These are phyloP conservation scores for Magnaporthiopsis rhizophila DNA, from an alignment of 2,329 filamentous ascomycete genomes.

Conservation along the genomic window DNA sequence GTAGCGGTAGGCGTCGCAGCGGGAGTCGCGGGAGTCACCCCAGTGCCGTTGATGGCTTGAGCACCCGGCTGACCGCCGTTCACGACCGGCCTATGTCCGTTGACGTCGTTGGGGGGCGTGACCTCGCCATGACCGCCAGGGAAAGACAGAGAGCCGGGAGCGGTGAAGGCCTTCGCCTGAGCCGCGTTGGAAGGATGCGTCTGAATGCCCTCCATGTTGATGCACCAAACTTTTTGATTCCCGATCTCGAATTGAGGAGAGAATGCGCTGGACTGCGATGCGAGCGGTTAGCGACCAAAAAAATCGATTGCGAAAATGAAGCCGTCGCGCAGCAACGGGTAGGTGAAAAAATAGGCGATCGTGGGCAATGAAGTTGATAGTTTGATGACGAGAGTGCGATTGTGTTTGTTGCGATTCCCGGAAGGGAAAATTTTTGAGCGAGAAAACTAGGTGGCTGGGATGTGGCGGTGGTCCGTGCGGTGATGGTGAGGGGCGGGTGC, in stretches of 20 bases:
- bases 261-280: constrained; percentile 19
- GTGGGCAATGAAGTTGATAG: constrained; percentile 5
- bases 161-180: constrained; percentile 94
- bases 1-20: constrained; percentile 82
- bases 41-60: constrained; percentile 59
- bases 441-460: too few species aligned
- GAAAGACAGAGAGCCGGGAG: constrained; percentile 85
- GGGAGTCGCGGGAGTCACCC: constrained; percentile 82
- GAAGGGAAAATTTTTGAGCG: too few species aligned
- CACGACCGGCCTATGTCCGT: constrained; percentile 33
- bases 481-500: background rate
- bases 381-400: too few species aligned
- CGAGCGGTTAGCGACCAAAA: background rate
- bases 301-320: background rate
- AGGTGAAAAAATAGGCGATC: constrained; percentile 4
- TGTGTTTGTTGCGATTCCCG: too few species aligned
- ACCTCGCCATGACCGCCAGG: constrained; percentile 76
- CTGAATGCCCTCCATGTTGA: constrained; percentile 77
- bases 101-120: constrained; percentile 65
- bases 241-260: background rate
- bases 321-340: background rate
- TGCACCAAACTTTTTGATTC: constrained; percentile 1
- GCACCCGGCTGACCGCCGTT: constrained; percentile 45
- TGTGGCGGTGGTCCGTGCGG: background rate
- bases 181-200: constrained; percentile 86